phyloP scores from a whole-genome alignment of 805 yeast genomes.

The Candida chauliodis region DNA sequence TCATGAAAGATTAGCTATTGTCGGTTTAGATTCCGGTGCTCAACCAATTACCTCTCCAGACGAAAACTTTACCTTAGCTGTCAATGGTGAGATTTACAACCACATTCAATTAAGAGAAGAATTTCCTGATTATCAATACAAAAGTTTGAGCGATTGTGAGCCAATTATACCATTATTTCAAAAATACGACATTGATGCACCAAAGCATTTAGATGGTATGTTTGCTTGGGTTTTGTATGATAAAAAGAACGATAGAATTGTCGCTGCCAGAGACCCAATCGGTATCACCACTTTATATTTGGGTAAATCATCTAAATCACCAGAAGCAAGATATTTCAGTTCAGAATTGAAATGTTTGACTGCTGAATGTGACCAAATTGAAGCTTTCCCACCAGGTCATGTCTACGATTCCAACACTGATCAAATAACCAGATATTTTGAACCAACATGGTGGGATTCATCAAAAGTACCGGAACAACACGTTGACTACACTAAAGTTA shows the following conservation, averaged over 20 bases:
- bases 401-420: constrained; percentile 90
- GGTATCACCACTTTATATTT: constrained; percentile 95
- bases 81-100: constrained; percentile 98
- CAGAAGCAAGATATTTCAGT: constrained; percentile 83
- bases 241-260: constrained; percentile 74
- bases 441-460: constrained; percentile 94
- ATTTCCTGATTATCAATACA: constrained; percentile 68
- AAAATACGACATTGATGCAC: constrained; percentile 86
- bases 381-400: constrained; percentile 98
- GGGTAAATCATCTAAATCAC: constrained; percentile 72
- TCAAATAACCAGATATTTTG: constrained; percentile 79
- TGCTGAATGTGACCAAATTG: constrained; percentile 90
- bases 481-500: constrained; percentile 66
- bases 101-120: constrained; percentile 84
- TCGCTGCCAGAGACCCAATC: constrained; percentile 98
- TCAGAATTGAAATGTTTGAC: constrained; percentile 91
- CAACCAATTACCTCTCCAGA: constrained; percentile 90
- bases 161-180: constrained; percentile 90
- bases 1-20: constrained; percentile 97
- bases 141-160: constrained; percentile 94
- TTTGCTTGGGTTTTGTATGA: constrained; percentile 94
- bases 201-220: constrained; percentile 95
- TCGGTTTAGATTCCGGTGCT: constrained; percentile 96
- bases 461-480: constrained; percentile 67
- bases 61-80: constrained; percentile 70